Evolutionary conservation across 495 filamentous ascomycete species (phyloP).

Genomic region (Aspergillus indologenus): DNA sequence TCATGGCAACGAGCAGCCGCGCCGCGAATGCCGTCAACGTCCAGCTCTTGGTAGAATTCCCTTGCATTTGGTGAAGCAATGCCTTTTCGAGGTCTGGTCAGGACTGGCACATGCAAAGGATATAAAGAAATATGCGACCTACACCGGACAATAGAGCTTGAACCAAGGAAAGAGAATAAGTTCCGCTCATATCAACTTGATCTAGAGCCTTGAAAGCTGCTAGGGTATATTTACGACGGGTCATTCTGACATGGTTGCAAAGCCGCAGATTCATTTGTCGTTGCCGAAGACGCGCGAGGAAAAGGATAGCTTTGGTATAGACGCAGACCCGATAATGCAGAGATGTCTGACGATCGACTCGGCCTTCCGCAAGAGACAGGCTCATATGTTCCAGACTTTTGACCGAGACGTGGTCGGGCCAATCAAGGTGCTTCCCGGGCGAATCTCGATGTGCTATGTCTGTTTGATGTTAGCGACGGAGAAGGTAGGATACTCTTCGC

Average conservation of each 20-base stretch:
- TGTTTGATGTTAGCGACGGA: neutral
- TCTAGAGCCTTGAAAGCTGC: neutral
- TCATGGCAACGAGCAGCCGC: too few species aligned
- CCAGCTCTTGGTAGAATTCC: too few species aligned
- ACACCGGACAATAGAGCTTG: too few species aligned
- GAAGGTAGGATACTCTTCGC: too few species aligned
- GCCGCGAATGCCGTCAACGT: too few species aligned
- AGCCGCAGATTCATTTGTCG: neutral
- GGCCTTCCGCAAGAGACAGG: conserved; percentile 1
- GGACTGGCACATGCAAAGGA: too few species aligned
- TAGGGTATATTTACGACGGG: neutral
- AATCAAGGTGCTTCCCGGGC: neutral
- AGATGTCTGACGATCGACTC: neutral
- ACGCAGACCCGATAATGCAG: conserved; percentile 7
- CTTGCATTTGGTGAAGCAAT: too few species aligned
- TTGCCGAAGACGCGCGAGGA: conserved; percentile 1
- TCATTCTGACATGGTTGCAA: too few species aligned
- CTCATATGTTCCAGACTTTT: conserved; percentile 1
- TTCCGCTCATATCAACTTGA: neutral
- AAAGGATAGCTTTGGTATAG: conserved; percentile 1
- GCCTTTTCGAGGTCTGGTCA: too few species aligned
- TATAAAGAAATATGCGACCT: too few species aligned
- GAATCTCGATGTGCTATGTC: neutral
- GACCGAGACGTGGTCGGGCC: conserved; percentile 9
- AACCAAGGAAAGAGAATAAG: neutral